Base-by-base conservation (phyloP, 768 basidiomycete species). In the Paxillus rubicundulus region DNA sequence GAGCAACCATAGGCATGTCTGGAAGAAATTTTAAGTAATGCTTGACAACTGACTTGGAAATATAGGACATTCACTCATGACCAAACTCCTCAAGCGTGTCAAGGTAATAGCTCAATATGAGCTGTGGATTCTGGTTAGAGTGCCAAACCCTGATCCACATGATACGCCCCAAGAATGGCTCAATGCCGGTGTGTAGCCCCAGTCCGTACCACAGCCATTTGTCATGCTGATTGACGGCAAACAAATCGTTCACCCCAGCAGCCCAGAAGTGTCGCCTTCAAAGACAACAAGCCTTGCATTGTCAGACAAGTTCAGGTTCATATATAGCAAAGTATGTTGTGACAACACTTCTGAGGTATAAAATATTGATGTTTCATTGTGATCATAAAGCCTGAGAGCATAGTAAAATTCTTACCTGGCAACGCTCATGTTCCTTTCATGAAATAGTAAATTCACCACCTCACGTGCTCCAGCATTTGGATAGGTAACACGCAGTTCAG, bases 171-270 rank as follows among this genome's bases (percentile, higher is more conserved):
- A 55, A 17, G 16, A 53, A 59, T 7, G 59, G 60, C 13, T 69
- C 61, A 1, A 61, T 34, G 13, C 58, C 57, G 33, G 57, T 20
- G 38, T 68, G 61, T 41, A 74, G 57, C 18, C 51, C 64, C 0
- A 79, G 62, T 0, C 74, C 74, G 59, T 72, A 78, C 5, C 60
- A 50, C 34, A 62, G 60, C 73, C 72, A 78, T 45, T 80, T 80
- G 53, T 80, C 74, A 55, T 80, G 76, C 56, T 80, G 78, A 52
- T 80, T 72, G 12, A 71, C 49, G 5, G 64, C 50, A 50, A 64
- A 62, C 0, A 74, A 34, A 44, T 79, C 72, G 30, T 70, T 77
- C n/a, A n/a, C n/a, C n/a, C n/a, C n/a, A n/a, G n/a, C n/a, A n/a
- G n/a, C n/a, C n/a, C n/a, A n/a, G n/a, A 72, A 78, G 0, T 51